Evolutionary conservation across 768 basidiomycete genomes (phyloP), one percentile per base, ranked within the genome.

Genomic region (Wakefieldia striispora): DNA sequence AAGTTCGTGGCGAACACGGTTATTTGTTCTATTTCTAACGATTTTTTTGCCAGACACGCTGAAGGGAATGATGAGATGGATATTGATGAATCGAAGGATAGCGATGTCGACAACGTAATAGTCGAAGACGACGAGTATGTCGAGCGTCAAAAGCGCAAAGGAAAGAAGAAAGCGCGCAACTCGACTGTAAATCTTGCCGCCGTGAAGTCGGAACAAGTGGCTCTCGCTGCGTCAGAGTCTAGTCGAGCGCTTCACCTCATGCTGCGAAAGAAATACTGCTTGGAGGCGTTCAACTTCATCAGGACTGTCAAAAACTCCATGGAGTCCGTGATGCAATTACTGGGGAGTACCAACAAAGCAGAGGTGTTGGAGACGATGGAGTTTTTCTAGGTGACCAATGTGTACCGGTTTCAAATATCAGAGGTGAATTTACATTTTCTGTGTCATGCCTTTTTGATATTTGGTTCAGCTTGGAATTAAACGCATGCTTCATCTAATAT

Each of bases 401-500:
- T 86, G 61, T 97, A 95, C 62, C 75, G 90, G 57, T 81, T 98
- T 43, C 77, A 83, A 35, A 77, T 79, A 34, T 87, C 95, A 2
- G 83, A 88, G 68, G 90, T 91, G 35, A 75, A 1, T 37, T 33
- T 6, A 6, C 10, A 11, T 42, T 45, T 9, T 26, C 6, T 5
- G 2, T 34, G 43, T 23, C 20, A 23, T 26, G 2, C 6, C 37
- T 16, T 29, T 33, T 26, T 21, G 51, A 64, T 23, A 5, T 10
- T 29, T 0, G 12, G 47, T 39, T 27, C 56, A 95, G 92, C 69
- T 71, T 13, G 97, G 97, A 1, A 86, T 99, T 62, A 93, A 89
- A 74, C 91, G 86, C 61, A 97, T 98, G 95, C 66, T 99, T 13
- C 97, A 98, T 66, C 75, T 99, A 21, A 91, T 99, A 58, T 98